Evolutionary conservation across 108 stramenopile genomes (phyloP).

Genomic region (Stephanodiscus triporus): DNA sequence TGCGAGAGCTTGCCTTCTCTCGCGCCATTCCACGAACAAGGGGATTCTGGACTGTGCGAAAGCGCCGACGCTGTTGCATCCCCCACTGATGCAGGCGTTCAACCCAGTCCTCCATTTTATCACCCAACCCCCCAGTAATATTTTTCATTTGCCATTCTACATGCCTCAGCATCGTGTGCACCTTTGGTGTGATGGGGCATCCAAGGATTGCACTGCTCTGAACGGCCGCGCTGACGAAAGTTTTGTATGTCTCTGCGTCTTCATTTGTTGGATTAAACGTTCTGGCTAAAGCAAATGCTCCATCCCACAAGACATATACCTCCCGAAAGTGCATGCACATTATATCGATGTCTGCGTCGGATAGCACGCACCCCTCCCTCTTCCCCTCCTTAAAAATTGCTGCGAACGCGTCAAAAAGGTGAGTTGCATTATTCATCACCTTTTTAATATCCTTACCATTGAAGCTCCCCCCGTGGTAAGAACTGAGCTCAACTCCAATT

Average conservation of each 20-base stretch:
- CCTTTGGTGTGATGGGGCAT: constrained; percentile 7
- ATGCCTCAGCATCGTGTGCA: constrained; percentile 16
- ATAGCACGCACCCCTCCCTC: background rate
- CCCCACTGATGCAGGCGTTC: no score
- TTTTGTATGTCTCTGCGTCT: background rate
- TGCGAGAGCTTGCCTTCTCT: no score
- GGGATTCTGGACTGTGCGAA: no score
- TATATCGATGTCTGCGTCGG: background rate
- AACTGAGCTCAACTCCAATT: constrained; percentile 1
- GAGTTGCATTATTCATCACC: no score
- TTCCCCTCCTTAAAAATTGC: no score
- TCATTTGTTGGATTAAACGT: constrained; percentile 11
- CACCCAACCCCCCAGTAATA: constrained; percentile 8
- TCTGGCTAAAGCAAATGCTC: constrained; percentile 23
- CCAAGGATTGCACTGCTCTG: background rate
- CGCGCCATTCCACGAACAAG: no score
- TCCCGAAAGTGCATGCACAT: background rate
- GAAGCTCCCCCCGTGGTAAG: constrained; percentile 16
- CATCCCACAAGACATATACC: constrained; percentile 19
- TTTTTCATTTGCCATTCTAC: constrained; percentile 3
- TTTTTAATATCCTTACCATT: constrained; percentile 14
- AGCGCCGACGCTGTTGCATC: no score
- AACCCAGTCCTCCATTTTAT: no score
- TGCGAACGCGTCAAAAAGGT: no score
- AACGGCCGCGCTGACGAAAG: no score